phyloP scores from a whole-genome alignment of 805 yeast genomes.

The Saccharomyces kudriavzevii region DNA sequence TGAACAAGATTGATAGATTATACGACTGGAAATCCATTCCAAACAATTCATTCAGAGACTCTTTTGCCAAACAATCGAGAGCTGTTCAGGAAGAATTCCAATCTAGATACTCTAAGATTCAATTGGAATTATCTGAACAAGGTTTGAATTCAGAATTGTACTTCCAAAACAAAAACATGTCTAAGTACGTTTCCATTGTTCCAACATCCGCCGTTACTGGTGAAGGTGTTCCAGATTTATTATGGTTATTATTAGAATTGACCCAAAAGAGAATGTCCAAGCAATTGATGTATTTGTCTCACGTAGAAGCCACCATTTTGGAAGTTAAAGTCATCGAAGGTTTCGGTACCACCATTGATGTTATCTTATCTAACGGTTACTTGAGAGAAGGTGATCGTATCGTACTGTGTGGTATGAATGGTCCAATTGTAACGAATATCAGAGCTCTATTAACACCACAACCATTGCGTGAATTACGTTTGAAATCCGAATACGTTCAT shows the following conservation, averaged over 20 bases:
- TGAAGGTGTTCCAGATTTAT: slow-evolving; percentile 98
- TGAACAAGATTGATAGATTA: slow-evolving; percentile 94
- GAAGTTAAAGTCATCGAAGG: slow-evolving; percentile 98
- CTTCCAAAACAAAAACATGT: slow-evolving; percentile 87
- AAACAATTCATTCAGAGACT: slow-evolving; percentile 92
- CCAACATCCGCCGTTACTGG: slow-evolving; percentile 99
- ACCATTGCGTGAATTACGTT: slow-evolving; percentile 90
- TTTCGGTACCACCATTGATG: slow-evolving; percentile 97
- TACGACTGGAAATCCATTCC: slow-evolving; percentile 90
- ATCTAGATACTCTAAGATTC: slow-evolving; percentile 74
- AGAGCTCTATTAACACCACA: slow-evolving; percentile 97
- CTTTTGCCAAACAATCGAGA: slow-evolving; percentile 70
- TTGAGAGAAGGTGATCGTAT: slow-evolving; percentile 91
- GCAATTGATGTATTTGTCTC: slow-evolving; percentile 89
- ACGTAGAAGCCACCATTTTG: slow-evolving; percentile 86
- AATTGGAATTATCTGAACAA: slow-evolving; percentile 91
- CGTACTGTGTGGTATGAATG: slow-evolving; percentile 95
- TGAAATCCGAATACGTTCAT: slow-evolving; percentile 93
- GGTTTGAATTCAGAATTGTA: slow-evolving; percentile 96
- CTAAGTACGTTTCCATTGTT: slow-evolving; percentile 90
- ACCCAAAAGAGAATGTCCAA: slow-evolving; percentile 98
- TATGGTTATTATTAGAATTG: slow-evolving; percentile 88
- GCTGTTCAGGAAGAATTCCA: slow-evolving; percentile 90
- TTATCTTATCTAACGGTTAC: slow-evolving; percentile 92
- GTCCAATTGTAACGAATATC: slow-evolving; percentile 93